phyloP scores from a whole-genome alignment of 2,329 filamentous ascomycete species.

The Periconia sp. region DNA sequence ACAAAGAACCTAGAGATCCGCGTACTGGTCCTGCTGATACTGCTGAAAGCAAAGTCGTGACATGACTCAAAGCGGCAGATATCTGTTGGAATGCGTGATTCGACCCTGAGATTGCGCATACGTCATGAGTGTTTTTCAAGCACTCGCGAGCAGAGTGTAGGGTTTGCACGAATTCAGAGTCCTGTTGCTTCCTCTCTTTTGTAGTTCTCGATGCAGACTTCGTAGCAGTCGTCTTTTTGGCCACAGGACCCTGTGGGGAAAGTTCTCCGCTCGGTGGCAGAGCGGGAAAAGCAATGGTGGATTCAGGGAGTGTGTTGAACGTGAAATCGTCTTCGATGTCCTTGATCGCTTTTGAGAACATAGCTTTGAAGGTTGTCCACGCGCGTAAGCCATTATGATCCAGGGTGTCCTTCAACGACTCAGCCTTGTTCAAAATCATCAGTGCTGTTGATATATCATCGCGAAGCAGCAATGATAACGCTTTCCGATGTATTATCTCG shows the following conservation, averaged over 20 bases:
- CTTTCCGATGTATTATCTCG: conserved; percentile 55
- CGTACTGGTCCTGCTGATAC: conserved; percentile 30
- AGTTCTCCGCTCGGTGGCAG: conserved; percentile 46
- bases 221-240: conserved; percentile 16
- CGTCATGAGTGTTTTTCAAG: conserved; percentile 64
- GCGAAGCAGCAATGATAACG: conserved; percentile 43
- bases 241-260: conserved; percentile 21
- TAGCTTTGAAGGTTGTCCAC: conserved; percentile 67
- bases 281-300: conserved; percentile 83
- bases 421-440: conserved; percentile 27
- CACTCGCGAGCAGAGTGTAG: conserved; percentile 67
- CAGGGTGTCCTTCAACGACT: conserved; percentile 31
- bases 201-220: conserved; percentile 14
- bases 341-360: conserved; percentile 68
- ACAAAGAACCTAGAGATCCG: conserved; percentile 41
- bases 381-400: conserved; percentile 53
- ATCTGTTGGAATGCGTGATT: conserved; percentile 58
- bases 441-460: conserved; percentile 34
- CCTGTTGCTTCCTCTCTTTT: conserved; percentile 27
- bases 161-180: conserved; percentile 57
- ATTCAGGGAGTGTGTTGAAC: conserved; percentile 88
- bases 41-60: conserved; percentile 45
- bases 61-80: conserved; percentile 37
- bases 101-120: conserved; percentile 56
- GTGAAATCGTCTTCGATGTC: conserved; percentile 78